A percentile compares a stretch with the other conserved stretches of the same genome.
These are phyloP conservation scores for Cladosporium halotolerans DNA, from an alignment of 2,329 filamentous ascomycete genomes.

Conservation along the genomic window DNA sequence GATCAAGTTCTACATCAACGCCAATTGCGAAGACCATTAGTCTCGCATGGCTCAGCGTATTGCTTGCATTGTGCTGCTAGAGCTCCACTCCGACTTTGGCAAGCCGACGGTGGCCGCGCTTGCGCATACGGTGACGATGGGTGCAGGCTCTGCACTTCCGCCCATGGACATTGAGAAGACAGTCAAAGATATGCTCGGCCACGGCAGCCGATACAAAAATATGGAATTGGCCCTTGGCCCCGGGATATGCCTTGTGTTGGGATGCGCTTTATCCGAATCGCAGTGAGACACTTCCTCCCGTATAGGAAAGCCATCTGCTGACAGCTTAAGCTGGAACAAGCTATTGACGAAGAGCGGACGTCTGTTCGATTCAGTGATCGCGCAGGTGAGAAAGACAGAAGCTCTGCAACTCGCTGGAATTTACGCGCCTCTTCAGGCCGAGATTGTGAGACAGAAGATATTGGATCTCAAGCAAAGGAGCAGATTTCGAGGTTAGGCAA, in stretches of 20 bases:
- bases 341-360: too few species aligned
- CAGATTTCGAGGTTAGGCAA: too few species aligned
- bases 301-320: neutral
- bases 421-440: too few species aligned
- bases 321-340: neutral
- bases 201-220: neutral
- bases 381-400: too few species aligned
- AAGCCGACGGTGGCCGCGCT: neutral
- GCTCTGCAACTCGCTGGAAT: too few species aligned
- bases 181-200: neutral
- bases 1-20: neutral
- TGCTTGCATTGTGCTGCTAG: neutral
- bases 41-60: conserved; percentile 2
- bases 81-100: neutral
- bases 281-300: neutral
- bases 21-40: neutral
- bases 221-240: neutral
- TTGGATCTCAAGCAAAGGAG: too few species aligned
- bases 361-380: too few species aligned
- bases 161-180: neutral
- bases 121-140: neutral
- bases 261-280: neutral
- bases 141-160: too few species aligned
- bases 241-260: neutral
- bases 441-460: too few species aligned